Conservation (phyloP, 345 rosid species). For the Physaria fendleri region DNA sequence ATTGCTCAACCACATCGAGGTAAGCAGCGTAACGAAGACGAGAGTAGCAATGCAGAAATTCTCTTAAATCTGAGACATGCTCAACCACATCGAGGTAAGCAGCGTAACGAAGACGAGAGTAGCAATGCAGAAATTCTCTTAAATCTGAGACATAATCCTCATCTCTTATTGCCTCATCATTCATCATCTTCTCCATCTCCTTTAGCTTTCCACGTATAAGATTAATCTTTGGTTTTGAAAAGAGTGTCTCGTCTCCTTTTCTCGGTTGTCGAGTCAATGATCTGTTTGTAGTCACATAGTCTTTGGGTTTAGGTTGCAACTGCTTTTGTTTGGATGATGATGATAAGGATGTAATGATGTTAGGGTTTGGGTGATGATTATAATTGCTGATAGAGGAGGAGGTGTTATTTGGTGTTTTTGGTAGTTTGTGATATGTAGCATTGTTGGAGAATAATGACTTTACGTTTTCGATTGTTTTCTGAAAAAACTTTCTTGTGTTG, state of each 20-base stretch:
- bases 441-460: conserved; percentile 46
- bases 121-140: conserved; percentile 68
- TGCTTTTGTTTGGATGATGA: conserved; percentile 5
- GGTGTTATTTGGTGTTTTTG: conserved; percentile 35
- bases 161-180: conserved; percentile 31
- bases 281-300: conserved; percentile 11
- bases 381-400: conserved; percentile 29
- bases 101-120: conserved; percentile 68
- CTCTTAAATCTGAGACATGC: conserved; percentile 60
- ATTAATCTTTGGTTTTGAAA: conserved; percentile 29
- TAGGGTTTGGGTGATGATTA: conserved; percentile 4
- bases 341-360: conserved; percentile 11
- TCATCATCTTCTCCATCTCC: conserved; percentile 62
- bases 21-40: conserved; percentile 65
- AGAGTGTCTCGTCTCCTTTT: conserved; percentile 24
- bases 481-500: conserved; percentile 54
- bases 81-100: conserved; percentile 63
- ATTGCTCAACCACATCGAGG: conserved; percentile 59
- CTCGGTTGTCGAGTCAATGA: neutral
- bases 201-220: conserved; percentile 45
- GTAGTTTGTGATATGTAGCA: conserved; percentile 47
- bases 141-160: conserved; percentile 59
- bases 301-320: conserved; percentile 23
- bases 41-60: conserved; percentile 71
- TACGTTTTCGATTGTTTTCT: conserved; percentile 44